Evolutionary conservation across 176 grass and related monocot genomes (phyloP).

Genomic region (Avena atlantica): DNA sequence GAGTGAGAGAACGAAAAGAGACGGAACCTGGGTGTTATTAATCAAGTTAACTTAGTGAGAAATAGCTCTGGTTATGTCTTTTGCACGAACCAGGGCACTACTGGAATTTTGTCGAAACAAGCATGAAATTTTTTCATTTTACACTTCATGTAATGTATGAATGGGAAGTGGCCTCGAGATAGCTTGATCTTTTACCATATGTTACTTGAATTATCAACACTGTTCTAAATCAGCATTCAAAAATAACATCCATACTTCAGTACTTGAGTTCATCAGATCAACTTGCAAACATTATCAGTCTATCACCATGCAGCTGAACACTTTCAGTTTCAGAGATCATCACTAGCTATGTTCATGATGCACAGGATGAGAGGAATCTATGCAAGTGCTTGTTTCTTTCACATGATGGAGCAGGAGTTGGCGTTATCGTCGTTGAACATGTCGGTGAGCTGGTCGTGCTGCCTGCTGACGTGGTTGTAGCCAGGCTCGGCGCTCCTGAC

Average conservation of each 20-base stretch:
- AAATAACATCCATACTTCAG: too few relatives aligned
- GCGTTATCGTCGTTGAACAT: constrained; percentile 71
- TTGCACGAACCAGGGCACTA: too few relatives aligned
- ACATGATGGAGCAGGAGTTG: constrained; percentile 63
- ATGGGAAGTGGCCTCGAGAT: neutral
- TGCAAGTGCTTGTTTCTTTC: neutral
- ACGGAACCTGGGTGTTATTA: too few relatives aligned
- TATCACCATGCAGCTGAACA: too few relatives aligned
- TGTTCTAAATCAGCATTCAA: too few relatives aligned
- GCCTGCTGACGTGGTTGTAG: constrained; percentile 32
- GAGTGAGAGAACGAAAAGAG: neutral
- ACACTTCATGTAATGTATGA: too few relatives aligned
- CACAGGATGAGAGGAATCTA: too few relatives aligned
- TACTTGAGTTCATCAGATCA: too few relatives aligned
- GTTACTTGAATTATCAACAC: too few relatives aligned
- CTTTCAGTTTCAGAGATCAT: neutral
- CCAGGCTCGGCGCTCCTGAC: constrained; percentile 55
- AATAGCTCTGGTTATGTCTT: neutral
- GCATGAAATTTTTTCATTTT: neutral
- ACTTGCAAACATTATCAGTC: too few relatives aligned
- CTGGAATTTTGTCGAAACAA: neutral
- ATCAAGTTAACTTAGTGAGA: too few relatives aligned
- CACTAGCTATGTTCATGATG: neutral
- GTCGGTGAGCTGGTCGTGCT: constrained; percentile 56
- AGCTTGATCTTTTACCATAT: too few relatives aligned